Evolutionary conservation across 2,329 filamentous ascomycete genomes (phyloP), one percentile per base, ranked within the genome.

Genomic region (Penicillium sp.): DNA sequence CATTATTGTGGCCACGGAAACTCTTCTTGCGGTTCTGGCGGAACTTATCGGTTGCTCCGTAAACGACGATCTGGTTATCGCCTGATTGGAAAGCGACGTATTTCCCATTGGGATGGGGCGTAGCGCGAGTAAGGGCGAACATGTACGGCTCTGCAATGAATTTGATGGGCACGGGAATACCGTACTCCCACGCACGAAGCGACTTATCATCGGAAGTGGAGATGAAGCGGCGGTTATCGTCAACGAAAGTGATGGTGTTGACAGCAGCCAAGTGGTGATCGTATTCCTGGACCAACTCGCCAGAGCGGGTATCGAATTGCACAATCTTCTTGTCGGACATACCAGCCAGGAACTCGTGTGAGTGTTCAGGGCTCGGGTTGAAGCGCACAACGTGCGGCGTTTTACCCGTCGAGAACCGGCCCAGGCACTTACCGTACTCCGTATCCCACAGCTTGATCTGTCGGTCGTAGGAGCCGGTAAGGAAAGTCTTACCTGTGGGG

Each of bases 291-390:
- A 96, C 89, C 55, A 94, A 82, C 67, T 95, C 86, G 63, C 85
- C 85, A 6, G 87, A 86, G 26, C 95, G 85, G 2, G 87, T 92
- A 74, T 99, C 94, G 75, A 95, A 99, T 71, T 99, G 94, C 41
- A 99, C 83, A 65, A 99, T 99, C 80, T 97, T 97, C 81, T 99
- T 99, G 75, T 99, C 93, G 35, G 90, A 94, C 90, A 97, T 95
- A 67, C 94, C 94, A 1, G 92, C 92, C 53, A 99, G 77, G 75
- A 99, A 99, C 73, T 97, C 93, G 71, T 94, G 89, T 8, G 87
- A 85, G 62, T 88, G 85, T 51, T 89, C 86, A 0, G 82, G 79
- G 47, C 86, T 85, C 0, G 93, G 92, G 75, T 97, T 96, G 82
- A 97, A 97, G 64, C 90, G 88, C 64, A 99, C 82, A 50, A 96